phyloP scores from a whole-genome alignment of 2,329 filamentous ascomycete species.

The Apiospora phragmitis region DNA sequence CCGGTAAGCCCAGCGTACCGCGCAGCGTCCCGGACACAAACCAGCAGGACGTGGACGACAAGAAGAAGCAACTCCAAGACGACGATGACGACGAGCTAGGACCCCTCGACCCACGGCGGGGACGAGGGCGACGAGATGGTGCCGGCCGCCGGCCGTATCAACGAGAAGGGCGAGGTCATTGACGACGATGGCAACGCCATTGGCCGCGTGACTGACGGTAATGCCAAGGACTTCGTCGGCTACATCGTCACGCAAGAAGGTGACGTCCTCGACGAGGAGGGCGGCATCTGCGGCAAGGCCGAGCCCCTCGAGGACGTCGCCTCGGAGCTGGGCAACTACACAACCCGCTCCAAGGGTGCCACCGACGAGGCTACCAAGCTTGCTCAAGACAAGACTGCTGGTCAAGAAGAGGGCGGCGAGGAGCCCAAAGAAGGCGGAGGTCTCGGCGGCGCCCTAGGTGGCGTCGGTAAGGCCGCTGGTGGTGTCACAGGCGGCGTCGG shows the following conservation, averaged over 20 bases:
- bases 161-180: constrained; percentile 55
- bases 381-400: constrained; percentile 13
- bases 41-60: constrained; percentile 9
- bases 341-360: constrained; percentile 25
- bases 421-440: constrained; percentile 16
- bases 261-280: constrained; percentile 33
- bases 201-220: constrained; percentile 37
- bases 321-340: constrained; percentile 31
- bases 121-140: constrained; percentile 36
- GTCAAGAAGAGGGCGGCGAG: neutral
- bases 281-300: constrained; percentile 33
- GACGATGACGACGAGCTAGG: constrained; percentile 15
- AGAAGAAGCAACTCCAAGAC: constrained; percentile 10
- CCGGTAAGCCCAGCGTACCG: neutral
- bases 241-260: constrained; percentile 38
- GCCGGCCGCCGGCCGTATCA: constrained; percentile 42
- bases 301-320: constrained; percentile 32
- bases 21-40: neutral
- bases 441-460: constrained; percentile 22
- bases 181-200: constrained; percentile 54
- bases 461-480: constrained; percentile 22
- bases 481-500: constrained; percentile 25
- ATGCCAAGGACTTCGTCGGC: constrained; percentile 28
- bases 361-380: constrained; percentile 8
- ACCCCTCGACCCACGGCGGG: constrained; percentile 21